Evolutionary conservation across 2,329 filamentous ascomycete species (phyloP).

Genomic region (Ascocoryne sarcoides): DNA sequence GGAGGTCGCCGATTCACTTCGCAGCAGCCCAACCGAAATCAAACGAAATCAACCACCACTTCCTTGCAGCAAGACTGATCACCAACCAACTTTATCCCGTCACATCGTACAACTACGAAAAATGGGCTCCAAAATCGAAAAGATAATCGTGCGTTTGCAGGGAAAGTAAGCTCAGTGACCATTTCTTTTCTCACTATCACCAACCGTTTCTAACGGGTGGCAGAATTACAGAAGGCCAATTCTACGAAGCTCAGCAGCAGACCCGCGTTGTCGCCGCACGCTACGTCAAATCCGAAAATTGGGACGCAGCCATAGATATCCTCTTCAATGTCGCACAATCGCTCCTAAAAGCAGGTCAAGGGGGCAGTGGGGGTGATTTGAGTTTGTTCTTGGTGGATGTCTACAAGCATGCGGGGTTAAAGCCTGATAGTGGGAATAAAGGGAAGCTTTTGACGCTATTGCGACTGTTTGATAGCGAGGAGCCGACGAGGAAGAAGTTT

Average conservation of each 20-base stretch:
- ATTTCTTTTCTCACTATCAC: background rate
- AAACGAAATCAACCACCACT: too few relatives aligned
- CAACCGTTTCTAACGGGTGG: too few relatives aligned
- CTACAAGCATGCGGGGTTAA: conserved; percentile 77
- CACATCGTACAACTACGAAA: too few relatives aligned
- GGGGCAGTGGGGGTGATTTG: conserved; percentile 84
- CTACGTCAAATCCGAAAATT: conserved; percentile 84
- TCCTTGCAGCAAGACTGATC: too few relatives aligned
- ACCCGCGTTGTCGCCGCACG: conserved; percentile 90
- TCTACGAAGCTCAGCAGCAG: conserved; percentile 98
- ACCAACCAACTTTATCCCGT: too few relatives aligned
- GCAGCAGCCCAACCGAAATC: too few relatives aligned
- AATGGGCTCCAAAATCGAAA: conserved; percentile 52
- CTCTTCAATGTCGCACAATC: conserved; percentile 76
- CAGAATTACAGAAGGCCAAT: conserved; percentile 86
- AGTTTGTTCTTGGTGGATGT: conserved; percentile 83
- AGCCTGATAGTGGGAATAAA: conserved; percentile 65
- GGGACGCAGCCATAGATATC: conserved; percentile 76
- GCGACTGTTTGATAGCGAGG: conserved; percentile 68
- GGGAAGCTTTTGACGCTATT: conserved; percentile 70
- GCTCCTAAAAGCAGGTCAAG: conserved; percentile 84
- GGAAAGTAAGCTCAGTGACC: conserved; percentile 47
- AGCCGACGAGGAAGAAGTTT: conserved; percentile 90
- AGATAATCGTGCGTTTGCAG: conserved; percentile 68
- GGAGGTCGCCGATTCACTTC: too few relatives aligned